These are phyloP conservation scores for Suillus plorans DNA, from an alignment of 768 basidiomycete species.

Conservation along the genomic window DNA sequence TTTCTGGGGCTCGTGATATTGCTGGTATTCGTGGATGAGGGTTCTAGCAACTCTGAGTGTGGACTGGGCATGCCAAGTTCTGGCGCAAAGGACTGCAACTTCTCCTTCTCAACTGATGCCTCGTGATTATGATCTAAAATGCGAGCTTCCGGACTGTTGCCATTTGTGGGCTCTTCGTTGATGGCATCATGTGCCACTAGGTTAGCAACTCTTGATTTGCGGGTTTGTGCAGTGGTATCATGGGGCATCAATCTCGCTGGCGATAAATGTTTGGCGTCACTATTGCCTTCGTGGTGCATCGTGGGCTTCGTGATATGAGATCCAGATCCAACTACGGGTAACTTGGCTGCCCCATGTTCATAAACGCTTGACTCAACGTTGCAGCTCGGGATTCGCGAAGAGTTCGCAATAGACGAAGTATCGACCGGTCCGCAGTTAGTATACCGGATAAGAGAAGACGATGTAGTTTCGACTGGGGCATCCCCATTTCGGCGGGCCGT, in stretches of 20 bases:
- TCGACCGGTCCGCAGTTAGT: neutral
- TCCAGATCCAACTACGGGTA: neutral
- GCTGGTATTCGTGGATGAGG: slow-evolving; percentile 9
- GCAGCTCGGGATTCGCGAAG: neutral
- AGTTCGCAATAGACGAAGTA: neutral
- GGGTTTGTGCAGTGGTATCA: neutral
- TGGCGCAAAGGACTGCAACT: neutral
- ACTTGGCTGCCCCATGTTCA: too few species aligned
- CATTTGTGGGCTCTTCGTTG: neutral
- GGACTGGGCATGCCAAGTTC: neutral
- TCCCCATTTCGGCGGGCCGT: neutral
- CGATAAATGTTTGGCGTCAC: neutral
- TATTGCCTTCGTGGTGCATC: neutral
- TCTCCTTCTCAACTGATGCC: neutral
- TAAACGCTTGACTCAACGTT: neutral
- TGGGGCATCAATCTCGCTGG: neutral
- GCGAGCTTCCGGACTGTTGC: neutral
- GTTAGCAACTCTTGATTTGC: neutral
- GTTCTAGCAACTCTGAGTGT: neutral
- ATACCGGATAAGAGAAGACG: neutral
- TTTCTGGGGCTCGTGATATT: slow-evolving; percentile 22
- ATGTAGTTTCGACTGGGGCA: neutral
- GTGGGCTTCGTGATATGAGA: neutral
- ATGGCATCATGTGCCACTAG: neutral
- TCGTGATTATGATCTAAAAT: neutral